Percentiles rank a stretch among this genome's conserved stretches.
Evolutionary conservation across 2,329 filamentous ascomycete species (phyloP).

Genomic region (Talaromyces verruculosus): DNA sequence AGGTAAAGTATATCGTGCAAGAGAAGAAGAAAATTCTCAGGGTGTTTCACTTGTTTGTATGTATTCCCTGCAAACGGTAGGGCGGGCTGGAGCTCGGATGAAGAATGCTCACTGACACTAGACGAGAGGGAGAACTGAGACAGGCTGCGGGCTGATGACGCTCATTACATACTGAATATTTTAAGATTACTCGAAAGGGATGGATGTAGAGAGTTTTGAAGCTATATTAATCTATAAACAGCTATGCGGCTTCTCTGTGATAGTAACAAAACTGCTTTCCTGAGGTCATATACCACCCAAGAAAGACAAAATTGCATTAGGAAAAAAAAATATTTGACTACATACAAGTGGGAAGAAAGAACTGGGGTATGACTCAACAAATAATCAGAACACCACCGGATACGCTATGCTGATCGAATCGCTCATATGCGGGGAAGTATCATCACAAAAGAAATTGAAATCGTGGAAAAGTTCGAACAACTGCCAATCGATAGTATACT

Average conservation of each 20-base stretch:
- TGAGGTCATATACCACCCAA: background rate
- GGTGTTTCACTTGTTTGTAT: conserved; percentile 4
- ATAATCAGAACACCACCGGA: conserved; percentile 11
- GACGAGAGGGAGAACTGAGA: background rate
- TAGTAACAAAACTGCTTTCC: background rate
- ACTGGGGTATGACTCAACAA: conserved; percentile 8
- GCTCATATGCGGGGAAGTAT: conserved; percentile 16
- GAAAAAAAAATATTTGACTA: background rate
- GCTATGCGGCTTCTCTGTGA: background rate
- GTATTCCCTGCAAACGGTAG: conserved; percentile 4
- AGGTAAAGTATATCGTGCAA: background rate
- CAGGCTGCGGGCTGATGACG: background rate
- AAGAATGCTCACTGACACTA: background rate
- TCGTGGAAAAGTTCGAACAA: conserved; percentile 11
- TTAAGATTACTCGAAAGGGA: background rate
- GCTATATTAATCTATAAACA: background rate
- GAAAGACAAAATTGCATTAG: background rate
- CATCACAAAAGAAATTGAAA: conserved; percentile 15
- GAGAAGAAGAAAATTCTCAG: background rate
- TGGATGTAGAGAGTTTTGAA: background rate
- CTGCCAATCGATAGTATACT: background rate
- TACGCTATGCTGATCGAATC: conserved; percentile 19
- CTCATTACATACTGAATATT: background rate
- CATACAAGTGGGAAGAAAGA: background rate
- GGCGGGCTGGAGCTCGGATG: background rate